Percentiles rank a stretch among this genome's conserved stretches.
phyloP scores from a whole-genome alignment of 768 basidiomycete species.

The Tephrocybe sp. region DNA sequence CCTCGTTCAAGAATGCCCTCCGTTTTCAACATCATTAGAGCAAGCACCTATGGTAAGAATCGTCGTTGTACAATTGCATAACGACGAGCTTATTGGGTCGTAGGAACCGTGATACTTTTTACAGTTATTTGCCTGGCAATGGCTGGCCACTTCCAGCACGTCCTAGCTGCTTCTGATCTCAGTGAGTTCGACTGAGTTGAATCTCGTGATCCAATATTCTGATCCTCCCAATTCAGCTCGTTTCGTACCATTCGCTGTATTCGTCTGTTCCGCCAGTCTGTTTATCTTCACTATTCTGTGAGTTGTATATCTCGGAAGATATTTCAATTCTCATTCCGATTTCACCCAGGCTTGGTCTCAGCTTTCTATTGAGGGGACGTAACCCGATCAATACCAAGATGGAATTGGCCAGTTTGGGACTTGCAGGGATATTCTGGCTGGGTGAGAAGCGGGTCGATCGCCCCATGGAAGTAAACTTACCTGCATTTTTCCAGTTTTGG shows the following conservation, averaged over 20 bases:
- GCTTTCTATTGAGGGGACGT: conserved; percentile 57
- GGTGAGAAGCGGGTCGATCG: conserved; percentile 40
- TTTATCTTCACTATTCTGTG: conserved; percentile 67
- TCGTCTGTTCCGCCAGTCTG: conserved; percentile 70
- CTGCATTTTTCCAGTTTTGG: conserved; percentile 53
- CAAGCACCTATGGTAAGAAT: conserved; percentile 62
- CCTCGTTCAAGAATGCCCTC: conserved; percentile 58
- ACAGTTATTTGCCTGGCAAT: conserved; percentile 78
- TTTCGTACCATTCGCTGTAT: conserved; percentile 84
- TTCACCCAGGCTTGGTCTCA: conserved; percentile 56
- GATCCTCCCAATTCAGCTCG: conserved; percentile 50
- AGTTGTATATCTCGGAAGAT: conserved; percentile 22
- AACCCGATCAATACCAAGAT: conserved; percentile 80
- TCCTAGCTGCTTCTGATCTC: conserved; percentile 74
- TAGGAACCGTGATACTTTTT: conserved; percentile 69
- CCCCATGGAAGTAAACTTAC: conserved; percentile 5
- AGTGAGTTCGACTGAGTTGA: conserved; percentile 45
- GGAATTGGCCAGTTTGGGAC: conserved; percentile 68
- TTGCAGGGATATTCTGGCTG: conserved; percentile 77
- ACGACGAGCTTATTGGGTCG: conserved; percentile 5
- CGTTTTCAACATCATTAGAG: conserved; percentile 67
- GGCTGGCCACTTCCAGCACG: conserved; percentile 72
- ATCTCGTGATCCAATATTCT: conserved; percentile 1
- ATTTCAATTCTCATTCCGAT: conserved; percentile 1
- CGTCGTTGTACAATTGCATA: conserved; percentile 3